These are phyloP conservation scores for Clarireedia homoeocarpa DNA, from an alignment of 2,329 filamentous ascomycete species.

Conservation along the genomic window DNA sequence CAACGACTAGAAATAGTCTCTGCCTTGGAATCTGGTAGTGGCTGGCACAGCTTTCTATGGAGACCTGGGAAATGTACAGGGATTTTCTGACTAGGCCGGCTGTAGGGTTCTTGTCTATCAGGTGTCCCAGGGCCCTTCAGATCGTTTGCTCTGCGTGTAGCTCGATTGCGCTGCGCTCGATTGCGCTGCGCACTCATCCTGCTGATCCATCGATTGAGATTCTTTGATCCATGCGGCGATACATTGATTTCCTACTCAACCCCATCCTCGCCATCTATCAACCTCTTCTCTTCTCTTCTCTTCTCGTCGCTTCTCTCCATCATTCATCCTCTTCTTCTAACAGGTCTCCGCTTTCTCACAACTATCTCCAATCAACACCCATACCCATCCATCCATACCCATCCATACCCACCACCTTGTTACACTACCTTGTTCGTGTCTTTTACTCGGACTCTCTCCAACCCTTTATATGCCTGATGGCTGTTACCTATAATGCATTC, in stretches of 20 bases:
- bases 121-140: no score
- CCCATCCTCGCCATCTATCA: neutral
- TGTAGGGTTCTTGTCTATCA: no score
- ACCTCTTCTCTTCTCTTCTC: neutral
- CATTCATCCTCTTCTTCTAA: neutral
- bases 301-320: neutral
- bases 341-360: neutral
- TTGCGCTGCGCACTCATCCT: neutral
- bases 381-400: neutral
- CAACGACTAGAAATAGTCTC: no score
- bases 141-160: no score
- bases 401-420: conserved; percentile 16
- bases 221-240: neutral
- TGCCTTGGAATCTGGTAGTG: no score
- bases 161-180: neutral
- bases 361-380: neutral
- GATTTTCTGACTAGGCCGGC: no score
- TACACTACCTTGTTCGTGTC: conserved; percentile 17
- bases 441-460: neutral
- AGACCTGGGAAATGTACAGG: no score
- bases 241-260: neutral
- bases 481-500: conserved; percentile 17
- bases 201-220: neutral
- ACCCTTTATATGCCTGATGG: conserved; percentile 13
- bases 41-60: no score